Evolutionary conservation across 345 rosid species (phyloP).

Genomic region (Combretum micranthum): DNA sequence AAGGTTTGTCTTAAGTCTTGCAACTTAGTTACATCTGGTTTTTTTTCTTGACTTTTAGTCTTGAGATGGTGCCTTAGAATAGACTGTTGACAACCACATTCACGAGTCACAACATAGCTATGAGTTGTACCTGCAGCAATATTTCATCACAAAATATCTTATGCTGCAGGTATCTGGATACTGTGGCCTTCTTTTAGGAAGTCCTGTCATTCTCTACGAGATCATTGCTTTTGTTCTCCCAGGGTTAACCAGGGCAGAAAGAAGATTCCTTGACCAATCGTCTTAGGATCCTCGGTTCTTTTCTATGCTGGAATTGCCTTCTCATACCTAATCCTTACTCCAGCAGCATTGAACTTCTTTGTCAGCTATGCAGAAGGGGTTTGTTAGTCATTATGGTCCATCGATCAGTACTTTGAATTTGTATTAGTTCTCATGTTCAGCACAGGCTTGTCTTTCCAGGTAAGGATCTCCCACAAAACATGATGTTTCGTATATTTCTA

Average conservation of each 20-base stretch:
- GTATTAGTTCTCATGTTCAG: constrained; percentile 98
- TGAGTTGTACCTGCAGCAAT: too few relatives aligned
- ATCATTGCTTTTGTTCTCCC: constrained; percentile 96
- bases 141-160: neutral
- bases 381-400: constrained; percentile 95
- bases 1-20: constrained; percentile 40
- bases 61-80: too few relatives aligned
- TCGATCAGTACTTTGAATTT: constrained; percentile 96
- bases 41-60: constrained; percentile 2
- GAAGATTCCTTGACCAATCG: constrained; percentile 89
- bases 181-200: constrained; percentile 89
- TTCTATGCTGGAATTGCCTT: constrained; percentile 80
- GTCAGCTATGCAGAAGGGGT: constrained; percentile 93
- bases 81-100: neutral
- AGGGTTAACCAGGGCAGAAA: constrained; percentile 83
- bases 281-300: constrained; percentile 82
- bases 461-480: constrained; percentile 10
- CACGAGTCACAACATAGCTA: constrained; percentile 4
- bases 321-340: constrained; percentile 79
- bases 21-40: neutral
- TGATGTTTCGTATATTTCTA: neutral
- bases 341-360: constrained; percentile 97
- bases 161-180: constrained; percentile 85
- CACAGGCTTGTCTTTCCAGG: constrained; percentile 98
- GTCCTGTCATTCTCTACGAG: constrained; percentile 88